Base-by-base conservation (phyloP, 225 moss, liverwort and hornwort genomes). In the Pseudisothecium myosuroides region DNA sequence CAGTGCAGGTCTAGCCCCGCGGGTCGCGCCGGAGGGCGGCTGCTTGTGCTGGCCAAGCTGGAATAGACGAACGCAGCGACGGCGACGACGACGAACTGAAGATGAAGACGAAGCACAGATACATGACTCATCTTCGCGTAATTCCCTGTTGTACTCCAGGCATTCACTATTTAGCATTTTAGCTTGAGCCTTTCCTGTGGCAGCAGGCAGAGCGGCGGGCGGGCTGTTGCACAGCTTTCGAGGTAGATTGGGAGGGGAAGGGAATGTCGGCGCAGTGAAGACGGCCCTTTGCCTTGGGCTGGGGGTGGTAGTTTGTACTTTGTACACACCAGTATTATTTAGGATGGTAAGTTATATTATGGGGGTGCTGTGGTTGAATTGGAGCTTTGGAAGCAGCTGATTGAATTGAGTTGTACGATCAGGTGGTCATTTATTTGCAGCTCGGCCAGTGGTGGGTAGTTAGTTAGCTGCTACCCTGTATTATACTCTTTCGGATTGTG, bases 241-340 rank as follows among this genome's bases (percentile, higher is more conserved):
- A 93, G 91, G 83, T 54, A 83, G 93, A 93, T 93, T 90, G 83
- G 71, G 43, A 56, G 73, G 74, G 16, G 36, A 60, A 62, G 60
- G 61, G 91, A 88, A 93, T 93, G 93, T 93, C 91, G 93, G 91
- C 93, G 90, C 85, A 85, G 81, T 84, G 90, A 87, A 75, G 88
- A 36, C 90, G 82, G 34, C 28, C 24, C 14, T 62, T 54, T 37
- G 26, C 56, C 69, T n/a, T 16, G 9, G 77, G 82, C 34, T 22
- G 74, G 15, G 75, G 54, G 5, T 63, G 75, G 72, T 63, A 72
- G 82, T 82, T 59, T 22, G 49, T 60, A 60, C 80, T 82, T 59
- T 22, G 49, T 60, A 60, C 80, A 28, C 27, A n/a, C 26, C 64
- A 62, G 24, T n/a, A n/a, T n/a, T n/a, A 79, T 22, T 65, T 54